phyloP scores from a whole-genome alignment of 805 yeast species.

The Wickerhamomyces queroliae region DNA sequence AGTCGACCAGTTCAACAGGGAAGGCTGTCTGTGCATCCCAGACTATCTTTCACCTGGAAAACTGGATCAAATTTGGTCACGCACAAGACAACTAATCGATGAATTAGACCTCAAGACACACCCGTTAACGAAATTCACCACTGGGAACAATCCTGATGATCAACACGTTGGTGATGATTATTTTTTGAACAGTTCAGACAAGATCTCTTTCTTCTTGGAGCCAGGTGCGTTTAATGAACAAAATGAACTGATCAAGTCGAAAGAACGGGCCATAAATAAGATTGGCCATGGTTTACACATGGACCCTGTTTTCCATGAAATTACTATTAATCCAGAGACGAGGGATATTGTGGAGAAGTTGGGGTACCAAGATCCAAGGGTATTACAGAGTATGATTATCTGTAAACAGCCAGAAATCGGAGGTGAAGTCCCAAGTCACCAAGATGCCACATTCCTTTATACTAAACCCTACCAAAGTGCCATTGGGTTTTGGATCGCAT shows the following conservation, averaged over 20 bases:
- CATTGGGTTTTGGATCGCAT: constrained; percentile 77
- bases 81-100: constrained; percentile 38
- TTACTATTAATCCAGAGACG: constrained; percentile 48
- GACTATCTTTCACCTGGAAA: constrained; percentile 42
- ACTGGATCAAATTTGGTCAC: constrained; percentile 32
- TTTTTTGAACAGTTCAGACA: constrained; percentile 64
- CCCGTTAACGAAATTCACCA: constrained; percentile 67
- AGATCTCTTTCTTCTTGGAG: constrained; percentile 65
- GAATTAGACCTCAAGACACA: constrained; percentile 50
- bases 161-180: constrained; percentile 71
- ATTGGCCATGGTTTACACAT: constrained; percentile 76
- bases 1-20: constrained; percentile 37
- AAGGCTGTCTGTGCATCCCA: constrained; percentile 61
- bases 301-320: constrained; percentile 39
- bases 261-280: constrained; percentile 60
- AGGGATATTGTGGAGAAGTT: constrained; percentile 45
- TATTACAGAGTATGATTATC: constrained; percentile 73
- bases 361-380: constrained; percentile 57
- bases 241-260: constrained; percentile 48
- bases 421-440: constrained; percentile 72
- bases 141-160: constrained; percentile 36
- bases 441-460: constrained; percentile 67
- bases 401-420: constrained; percentile 74
- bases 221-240: constrained; percentile 54
- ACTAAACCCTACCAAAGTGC: constrained; percentile 63